Percentiles rank a stretch among this genome's conserved stretches.
phyloP scores from a whole-genome alignment of 2,329 filamentous ascomycete species.

The Colletotrichum sansevieriae region DNA sequence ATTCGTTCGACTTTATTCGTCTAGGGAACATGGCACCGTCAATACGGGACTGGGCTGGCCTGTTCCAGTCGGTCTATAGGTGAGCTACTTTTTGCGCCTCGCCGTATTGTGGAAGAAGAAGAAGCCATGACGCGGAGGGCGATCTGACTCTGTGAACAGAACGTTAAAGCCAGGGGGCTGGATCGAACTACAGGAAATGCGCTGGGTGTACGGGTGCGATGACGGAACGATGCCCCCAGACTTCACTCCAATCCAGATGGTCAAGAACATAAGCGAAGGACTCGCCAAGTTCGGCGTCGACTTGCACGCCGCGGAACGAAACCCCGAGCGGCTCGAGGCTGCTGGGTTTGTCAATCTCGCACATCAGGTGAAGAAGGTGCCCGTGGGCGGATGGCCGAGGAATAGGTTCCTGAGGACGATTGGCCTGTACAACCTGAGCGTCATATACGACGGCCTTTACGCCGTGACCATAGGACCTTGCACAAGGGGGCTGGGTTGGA shows the following conservation, averaged over 20 bases:
- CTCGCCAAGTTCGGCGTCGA: constrained; percentile 57
- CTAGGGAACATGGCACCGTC: constrained; percentile 64
- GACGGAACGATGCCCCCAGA: constrained; percentile 59
- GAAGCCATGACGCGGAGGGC: constrained; percentile 45
- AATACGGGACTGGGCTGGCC: constrained; percentile 61
- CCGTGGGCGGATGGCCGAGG: constrained; percentile 67
- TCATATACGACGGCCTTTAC: constrained; percentile 55
- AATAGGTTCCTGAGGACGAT: constrained; percentile 58
- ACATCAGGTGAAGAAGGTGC: constrained; percentile 65
- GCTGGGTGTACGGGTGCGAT: constrained; percentile 56
- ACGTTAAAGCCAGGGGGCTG: constrained; percentile 64
- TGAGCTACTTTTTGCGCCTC: constrained; percentile 59
- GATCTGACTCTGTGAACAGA: constrained; percentile 63
- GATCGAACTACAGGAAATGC: constrained; percentile 66
- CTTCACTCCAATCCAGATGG: constrained; percentile 45
- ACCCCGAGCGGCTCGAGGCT: constrained; percentile 55
- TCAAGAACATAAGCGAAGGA: constrained; percentile 7
- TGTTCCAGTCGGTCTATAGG: constrained; percentile 68
- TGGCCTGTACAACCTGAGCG: constrained; percentile 58
- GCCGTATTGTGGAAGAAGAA: constrained; percentile 52
- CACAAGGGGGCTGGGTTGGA: constrained; percentile 55
- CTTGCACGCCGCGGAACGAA: constrained; percentile 53
- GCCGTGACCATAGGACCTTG: constrained; percentile 58
- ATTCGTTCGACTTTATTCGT: constrained; percentile 71
- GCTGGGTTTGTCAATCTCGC: constrained; percentile 68